Evolutionary conservation across 2,329 filamentous ascomycete genomes (phyloP).

Genomic region (Cladosporium cucumerinum): DNA sequence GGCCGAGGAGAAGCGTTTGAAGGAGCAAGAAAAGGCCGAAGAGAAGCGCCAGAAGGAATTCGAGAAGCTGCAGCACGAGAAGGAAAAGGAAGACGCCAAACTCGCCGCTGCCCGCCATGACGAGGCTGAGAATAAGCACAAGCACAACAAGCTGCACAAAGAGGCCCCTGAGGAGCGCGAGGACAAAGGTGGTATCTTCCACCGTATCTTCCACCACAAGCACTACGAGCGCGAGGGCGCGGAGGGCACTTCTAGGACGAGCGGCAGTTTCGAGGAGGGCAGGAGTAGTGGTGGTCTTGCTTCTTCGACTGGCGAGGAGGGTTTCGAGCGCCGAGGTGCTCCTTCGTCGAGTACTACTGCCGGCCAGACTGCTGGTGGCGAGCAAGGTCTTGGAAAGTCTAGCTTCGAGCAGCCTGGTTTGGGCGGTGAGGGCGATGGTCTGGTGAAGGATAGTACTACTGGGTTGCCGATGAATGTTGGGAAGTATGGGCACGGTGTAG

Average conservation of each 20-base stretch:
- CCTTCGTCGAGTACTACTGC: not conserved
- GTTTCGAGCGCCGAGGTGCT: not conserved
- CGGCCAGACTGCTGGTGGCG: not conserved
- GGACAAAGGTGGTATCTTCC: conserved; percentile 31
- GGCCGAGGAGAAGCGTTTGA: conserved; percentile 29
- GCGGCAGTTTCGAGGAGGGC: not conserved
- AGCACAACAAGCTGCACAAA: conserved; percentile 41
- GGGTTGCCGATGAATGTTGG: conserved; percentile 41
- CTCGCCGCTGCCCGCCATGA: conserved; percentile 3
- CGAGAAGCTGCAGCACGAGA: conserved; percentile 25
- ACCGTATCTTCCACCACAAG: conserved; percentile 30
- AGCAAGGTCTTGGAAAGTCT: not conserved
- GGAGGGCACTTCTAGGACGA: conserved; percentile 3
- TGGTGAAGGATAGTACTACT: conserved; percentile 39
- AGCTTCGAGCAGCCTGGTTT: not conserved
- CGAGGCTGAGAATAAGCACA: conserved; percentile 21
- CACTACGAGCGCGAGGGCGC: conserved; percentile 21
- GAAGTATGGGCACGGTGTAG: conserved; percentile 37
- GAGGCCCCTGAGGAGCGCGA: conserved; percentile 37
- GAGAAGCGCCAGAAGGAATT: conserved; percentile 28
- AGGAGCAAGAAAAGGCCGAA: conserved; percentile 29
- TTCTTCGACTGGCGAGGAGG: not conserved
- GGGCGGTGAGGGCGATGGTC: conserved; percentile 18
- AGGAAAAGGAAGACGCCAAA: conserved; percentile 11
- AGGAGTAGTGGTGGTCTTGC: not conserved